Base-by-base conservation (phyloP, 1,284 basidiomycete species). In the Cystobasidium pallidum region DNA sequence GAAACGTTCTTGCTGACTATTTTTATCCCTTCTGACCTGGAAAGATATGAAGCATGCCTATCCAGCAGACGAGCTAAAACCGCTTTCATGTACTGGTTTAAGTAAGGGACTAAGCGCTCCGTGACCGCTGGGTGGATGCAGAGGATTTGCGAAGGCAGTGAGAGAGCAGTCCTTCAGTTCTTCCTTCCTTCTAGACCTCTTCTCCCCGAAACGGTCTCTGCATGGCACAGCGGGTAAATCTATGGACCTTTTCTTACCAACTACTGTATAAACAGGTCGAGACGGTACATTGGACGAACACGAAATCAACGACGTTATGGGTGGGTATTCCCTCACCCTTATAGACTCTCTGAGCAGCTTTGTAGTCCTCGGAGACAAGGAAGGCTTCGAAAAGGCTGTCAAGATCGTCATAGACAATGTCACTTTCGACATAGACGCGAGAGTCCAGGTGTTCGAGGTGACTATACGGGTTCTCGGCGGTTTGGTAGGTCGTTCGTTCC, bases 311-410 rank as follows among this genome's bases (percentile, higher is more conserved):
- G 91, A 94, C 77, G 92, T 94, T 66, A 86, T 88, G 19, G 92
- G 91, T 34, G 92, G 93, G 80, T 94, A 89, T 80, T 89, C 89
- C 17, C 80, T 92, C 8, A 92, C 91, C 0, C 84, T 93, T 3
- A 85, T 94, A 54, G 91, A 93, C 78, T 87, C 88, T 1, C 82
- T 94, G 63, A 91, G 93, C 80, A 89, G 91, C 0, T 83, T 94
- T 17, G 87, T 91, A 34, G 74, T 92, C 26, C 84, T 94, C 28
- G 85, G 87, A 75, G 90, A 94, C 79, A 84, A 83, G 26, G 78
- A 82, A 66, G 89, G 88, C 3, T 94, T 94, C 78, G 88, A 91
- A 76, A 83, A 82, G 30, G 91, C 89, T 7, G 88, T 93, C 66
- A 86, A 85, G 70, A 86, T 90, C 75, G 85, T 89, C 65, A 89